These are phyloP conservation scores for Skeletonema costatum DNA, from an alignment of 108 stramenopile species.

Conservation along the genomic window DNA sequence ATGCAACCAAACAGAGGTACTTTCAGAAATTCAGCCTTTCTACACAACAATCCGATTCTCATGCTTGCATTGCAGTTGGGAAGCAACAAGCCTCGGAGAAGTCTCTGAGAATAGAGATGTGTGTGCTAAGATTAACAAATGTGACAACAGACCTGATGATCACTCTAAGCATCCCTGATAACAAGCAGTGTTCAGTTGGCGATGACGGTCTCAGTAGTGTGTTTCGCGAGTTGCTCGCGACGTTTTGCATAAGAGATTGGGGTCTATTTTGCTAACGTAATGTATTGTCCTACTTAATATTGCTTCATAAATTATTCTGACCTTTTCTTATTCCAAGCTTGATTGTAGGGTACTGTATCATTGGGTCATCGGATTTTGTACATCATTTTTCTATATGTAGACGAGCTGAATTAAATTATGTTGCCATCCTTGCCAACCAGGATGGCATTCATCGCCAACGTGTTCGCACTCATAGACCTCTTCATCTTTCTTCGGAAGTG, in stretches of 20 bases:
- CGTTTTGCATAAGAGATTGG: conserved; percentile 63
- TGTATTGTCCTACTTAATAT: too few species aligned
- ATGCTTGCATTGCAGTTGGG: conserved; percentile 4
- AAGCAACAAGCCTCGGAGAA: conserved; percentile 16
- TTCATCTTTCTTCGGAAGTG: conserved; percentile 47
- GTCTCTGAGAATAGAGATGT: conserved; percentile 54
- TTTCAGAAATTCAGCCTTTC: not conserved
- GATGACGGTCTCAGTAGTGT: not conserved
- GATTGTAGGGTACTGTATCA: too few species aligned
- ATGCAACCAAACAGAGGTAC: conserved; percentile 32
- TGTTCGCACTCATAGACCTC: conserved; percentile 24
- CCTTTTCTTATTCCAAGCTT: too few species aligned
- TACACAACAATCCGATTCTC: not conserved
- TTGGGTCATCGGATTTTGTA: too few species aligned
- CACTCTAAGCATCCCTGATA: conserved; percentile 55
- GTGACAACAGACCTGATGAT: conserved; percentile 73
- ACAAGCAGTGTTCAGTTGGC: conserved; percentile 2
- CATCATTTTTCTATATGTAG: not conserved
- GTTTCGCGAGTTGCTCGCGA: conserved; percentile 31
- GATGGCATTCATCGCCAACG: conserved; percentile 26
- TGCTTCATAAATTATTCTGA: too few species aligned
- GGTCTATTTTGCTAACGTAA: not conserved
- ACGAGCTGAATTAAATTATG: not conserved
- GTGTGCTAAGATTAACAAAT: conserved; percentile 57
- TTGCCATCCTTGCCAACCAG: not conserved